Evolutionary conservation across 768 basidiomycete species (phyloP).

Genomic region (Suillus variegatus): DNA sequence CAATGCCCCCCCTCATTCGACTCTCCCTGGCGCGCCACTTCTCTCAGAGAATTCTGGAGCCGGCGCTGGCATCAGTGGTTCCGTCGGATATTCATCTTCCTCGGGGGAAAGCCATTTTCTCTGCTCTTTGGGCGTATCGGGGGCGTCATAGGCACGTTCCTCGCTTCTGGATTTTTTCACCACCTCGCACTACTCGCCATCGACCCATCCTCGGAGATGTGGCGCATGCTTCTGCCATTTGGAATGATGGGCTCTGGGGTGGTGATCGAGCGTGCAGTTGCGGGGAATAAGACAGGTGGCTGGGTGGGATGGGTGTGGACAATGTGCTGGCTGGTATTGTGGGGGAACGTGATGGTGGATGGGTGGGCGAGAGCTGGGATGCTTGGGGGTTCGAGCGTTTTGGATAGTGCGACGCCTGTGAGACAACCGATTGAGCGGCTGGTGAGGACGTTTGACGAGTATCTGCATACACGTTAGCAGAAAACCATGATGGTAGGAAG

Average conservation of each 20-base stretch:
- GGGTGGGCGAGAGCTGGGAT: too few relatives aligned
- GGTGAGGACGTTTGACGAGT: too few relatives aligned
- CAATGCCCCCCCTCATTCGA: constrained; percentile 37
- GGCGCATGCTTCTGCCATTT: constrained; percentile 48
- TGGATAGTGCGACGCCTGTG: too few relatives aligned
- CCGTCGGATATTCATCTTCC: constrained; percentile 31
- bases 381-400: too few relatives aligned
- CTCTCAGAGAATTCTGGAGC: constrained; percentile 39
- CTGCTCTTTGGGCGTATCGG: constrained; percentile 49
- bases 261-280: constrained; percentile 41
- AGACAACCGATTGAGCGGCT: too few relatives aligned
- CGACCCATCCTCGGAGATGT: constrained; percentile 46
- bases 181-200: constrained; percentile 51
- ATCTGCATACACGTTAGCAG: too few relatives aligned
- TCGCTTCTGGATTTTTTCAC: constrained; percentile 59
- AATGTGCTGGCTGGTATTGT: constrained; percentile 26
- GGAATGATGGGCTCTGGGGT: constrained; percentile 55
- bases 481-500: too few relatives aligned
- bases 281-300: constrained; percentile 31
- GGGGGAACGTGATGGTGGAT: constrained; percentile 20
- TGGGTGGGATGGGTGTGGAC: constrained; percentile 37
- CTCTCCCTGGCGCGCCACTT: constrained; percentile 37
- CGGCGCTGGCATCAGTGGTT: constrained; percentile 40
- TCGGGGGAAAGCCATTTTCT: constrained; percentile 32
- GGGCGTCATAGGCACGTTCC: constrained; percentile 54